A percentile compares a stretch with the other conserved stretches of the same genome.
Evolutionary conservation across 1,284 basidiomycete species (phyloP).

Genomic region (Fomitopsis palustris): DNA sequence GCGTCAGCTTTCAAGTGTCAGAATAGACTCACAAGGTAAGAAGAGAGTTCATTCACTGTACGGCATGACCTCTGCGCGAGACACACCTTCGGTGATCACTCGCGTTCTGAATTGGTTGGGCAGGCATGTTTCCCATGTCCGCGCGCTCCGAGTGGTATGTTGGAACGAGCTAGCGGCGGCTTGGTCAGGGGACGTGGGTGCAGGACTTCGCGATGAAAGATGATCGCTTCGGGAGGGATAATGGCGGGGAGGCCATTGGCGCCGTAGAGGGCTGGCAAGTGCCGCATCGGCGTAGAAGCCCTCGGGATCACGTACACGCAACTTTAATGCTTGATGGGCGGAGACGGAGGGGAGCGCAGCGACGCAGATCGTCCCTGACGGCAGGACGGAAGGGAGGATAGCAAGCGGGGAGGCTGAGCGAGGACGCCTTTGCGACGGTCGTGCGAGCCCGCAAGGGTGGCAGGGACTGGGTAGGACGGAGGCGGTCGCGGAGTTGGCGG

Average conservation of each 20-base stretch:
- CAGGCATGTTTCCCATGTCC: background rate
- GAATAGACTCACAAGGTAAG: background rate
- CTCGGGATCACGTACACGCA: background rate
- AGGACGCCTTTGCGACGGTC: too few species aligned
- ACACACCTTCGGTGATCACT: background rate
- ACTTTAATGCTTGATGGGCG: background rate
- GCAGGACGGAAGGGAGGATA: too few species aligned
- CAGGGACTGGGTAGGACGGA: background rate
- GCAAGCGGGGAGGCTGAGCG: background rate
- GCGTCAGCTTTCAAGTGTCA: background rate
- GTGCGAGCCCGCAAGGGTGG: background rate
- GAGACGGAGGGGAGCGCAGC: background rate
- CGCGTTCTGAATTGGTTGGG: background rate
- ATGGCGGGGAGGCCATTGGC: background rate
- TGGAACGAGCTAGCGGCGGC: background rate
- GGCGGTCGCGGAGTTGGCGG: conserved; percentile 6
- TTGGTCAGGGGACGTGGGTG: background rate
- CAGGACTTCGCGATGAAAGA: background rate
- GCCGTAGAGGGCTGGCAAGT: background rate
- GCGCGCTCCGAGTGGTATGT: background rate
- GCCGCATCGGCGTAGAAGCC: background rate
- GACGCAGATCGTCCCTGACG: background rate
- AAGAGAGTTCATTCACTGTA: background rate
- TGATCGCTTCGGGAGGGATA: background rate
- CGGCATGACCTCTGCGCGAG: background rate